A percentile compares a stretch with the other conserved stretches of the same genome.
Evolutionary conservation across 176 grass and related monocot species (phyloP).

Genomic region (Triticum turgidum): DNA sequence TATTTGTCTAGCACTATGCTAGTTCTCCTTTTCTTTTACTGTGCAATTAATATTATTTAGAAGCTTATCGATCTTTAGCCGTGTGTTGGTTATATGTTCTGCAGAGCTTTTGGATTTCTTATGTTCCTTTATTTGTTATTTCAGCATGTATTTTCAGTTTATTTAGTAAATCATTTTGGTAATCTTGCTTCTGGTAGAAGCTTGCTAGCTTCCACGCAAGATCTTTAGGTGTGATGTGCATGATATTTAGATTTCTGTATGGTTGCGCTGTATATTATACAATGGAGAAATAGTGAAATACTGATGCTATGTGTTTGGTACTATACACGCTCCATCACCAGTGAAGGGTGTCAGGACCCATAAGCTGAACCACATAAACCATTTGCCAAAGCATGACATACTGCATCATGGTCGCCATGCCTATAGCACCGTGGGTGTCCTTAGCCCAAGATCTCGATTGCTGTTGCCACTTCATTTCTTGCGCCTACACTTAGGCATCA

Average conservation of each 20-base stretch:
- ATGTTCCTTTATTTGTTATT: slow-evolving; percentile 8
- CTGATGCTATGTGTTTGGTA: not conserved
- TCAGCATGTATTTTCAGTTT: not conserved
- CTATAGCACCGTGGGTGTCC: too few relatives aligned
- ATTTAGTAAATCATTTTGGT: not conserved
- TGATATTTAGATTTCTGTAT: not conserved
- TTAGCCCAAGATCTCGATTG: too few relatives aligned
- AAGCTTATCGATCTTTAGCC: not conserved
- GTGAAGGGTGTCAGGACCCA: too few relatives aligned
- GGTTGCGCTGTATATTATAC: slow-evolving; percentile 6
- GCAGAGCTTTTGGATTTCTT: not conserved
- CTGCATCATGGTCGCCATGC: too few relatives aligned
- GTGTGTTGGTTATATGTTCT: slow-evolving; percentile 18
- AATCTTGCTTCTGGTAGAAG: not conserved
- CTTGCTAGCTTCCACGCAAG: not conserved
- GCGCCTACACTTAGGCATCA: too few relatives aligned
- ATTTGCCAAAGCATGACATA: too few relatives aligned
- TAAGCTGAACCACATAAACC: too few relatives aligned
- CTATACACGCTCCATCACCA: not conserved
- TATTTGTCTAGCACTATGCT: not conserved
- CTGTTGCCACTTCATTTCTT: too few relatives aligned
- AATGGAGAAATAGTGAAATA: slow-evolving; percentile 23
- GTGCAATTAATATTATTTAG: not conserved
- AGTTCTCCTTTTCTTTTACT: not conserved
- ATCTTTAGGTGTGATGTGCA: slow-evolving; percentile 10